These are phyloP conservation scores for Syncephalastrum monosporum DNA, from an alignment of 371 early-diverging fungal species.

Conservation along the genomic window DNA sequence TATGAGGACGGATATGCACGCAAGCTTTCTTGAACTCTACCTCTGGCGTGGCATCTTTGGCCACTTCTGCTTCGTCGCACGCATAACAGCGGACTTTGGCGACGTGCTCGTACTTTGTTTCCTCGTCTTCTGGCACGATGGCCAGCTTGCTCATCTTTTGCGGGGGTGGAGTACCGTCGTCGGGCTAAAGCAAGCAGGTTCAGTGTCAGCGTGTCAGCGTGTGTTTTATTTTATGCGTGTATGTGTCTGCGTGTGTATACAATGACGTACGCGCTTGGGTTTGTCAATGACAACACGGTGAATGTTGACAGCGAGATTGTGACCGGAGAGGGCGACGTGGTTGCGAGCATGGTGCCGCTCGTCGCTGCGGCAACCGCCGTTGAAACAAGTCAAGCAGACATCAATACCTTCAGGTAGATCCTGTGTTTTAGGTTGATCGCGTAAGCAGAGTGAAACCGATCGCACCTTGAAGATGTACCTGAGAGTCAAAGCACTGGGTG, in stretches of 20 bases:
- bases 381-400: conserved; percentile 93
- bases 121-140: conserved; percentile 72
- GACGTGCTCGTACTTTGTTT: conserved; percentile 68
- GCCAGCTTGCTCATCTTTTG: conserved; percentile 89
- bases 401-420: conserved; percentile 77
- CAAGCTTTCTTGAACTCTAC: conserved; percentile 13
- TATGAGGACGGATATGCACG: too few relatives aligned
- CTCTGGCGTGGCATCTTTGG: conserved; percentile 28
- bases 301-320: conserved; percentile 86
- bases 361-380: conserved; percentile 77
- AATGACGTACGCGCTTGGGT: conserved; percentile 29
- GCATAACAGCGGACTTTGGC: conserved; percentile 69
- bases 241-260: conserved; percentile 5
- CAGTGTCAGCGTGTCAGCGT: too few relatives aligned
- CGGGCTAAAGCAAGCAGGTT: conserved; percentile 10
- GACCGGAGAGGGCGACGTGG: conserved; percentile 70
- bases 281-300: conserved; percentile 56
- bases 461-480: conserved; percentile 45
- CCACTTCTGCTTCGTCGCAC: conserved; percentile 53
- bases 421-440: conserved; percentile 29
- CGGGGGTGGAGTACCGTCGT: conserved; percentile 60
- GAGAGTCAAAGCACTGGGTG: conserved; percentile 88
- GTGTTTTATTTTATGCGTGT: background rate
- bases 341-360: conserved; percentile 70
- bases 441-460: background rate